These are phyloP conservation scores for Trichoderma sp. DNA, from an alignment of 2,329 filamentous ascomycete genomes.

Conservation along the genomic window DNA sequence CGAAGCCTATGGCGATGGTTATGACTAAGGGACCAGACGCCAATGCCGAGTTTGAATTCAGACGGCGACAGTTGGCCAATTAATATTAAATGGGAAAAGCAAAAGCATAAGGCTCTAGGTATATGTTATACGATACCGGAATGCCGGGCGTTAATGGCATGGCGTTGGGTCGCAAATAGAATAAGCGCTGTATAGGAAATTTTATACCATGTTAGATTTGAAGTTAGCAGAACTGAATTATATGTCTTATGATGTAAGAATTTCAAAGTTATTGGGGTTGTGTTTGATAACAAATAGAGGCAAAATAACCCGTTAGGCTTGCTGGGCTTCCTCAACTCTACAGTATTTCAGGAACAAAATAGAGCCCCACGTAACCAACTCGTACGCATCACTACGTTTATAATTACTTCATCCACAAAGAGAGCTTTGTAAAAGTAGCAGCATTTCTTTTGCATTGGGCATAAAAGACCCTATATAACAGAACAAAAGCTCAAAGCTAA, in stretches of 20 bases:
- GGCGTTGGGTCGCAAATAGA: background rate
- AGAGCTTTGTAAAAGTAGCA: background rate
- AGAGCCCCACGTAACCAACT: too few species aligned
- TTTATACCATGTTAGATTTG: background rate
- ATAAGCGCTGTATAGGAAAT: background rate
- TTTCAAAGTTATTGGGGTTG: background rate
- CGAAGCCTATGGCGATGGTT: slow-evolving; percentile 37
- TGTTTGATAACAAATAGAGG: background rate
- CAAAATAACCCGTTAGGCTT: background rate
- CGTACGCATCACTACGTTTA: background rate
- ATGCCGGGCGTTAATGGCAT: background rate
- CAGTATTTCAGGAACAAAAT: too few species aligned
- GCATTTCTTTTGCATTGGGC: slow-evolving; percentile 17
- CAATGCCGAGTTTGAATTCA: slow-evolving; percentile 41
- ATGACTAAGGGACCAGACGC: slow-evolving; percentile 43
- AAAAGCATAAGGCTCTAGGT: background rate
- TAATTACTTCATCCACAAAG: background rate
- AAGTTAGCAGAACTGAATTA: background rate
- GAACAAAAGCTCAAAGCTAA: slow-evolving; percentile 15
- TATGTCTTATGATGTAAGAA: background rate
- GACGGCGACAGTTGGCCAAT: slow-evolving; percentile 30
- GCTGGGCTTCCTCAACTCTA: background rate
- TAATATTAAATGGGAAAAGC: slow-evolving; percentile 9
- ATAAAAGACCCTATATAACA: slow-evolving; percentile 16
- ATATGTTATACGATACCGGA: background rate